phyloP scores from a whole-genome alignment of 2,329 filamentous ascomycete genomes.

The Paraphoma sp. region DNA sequence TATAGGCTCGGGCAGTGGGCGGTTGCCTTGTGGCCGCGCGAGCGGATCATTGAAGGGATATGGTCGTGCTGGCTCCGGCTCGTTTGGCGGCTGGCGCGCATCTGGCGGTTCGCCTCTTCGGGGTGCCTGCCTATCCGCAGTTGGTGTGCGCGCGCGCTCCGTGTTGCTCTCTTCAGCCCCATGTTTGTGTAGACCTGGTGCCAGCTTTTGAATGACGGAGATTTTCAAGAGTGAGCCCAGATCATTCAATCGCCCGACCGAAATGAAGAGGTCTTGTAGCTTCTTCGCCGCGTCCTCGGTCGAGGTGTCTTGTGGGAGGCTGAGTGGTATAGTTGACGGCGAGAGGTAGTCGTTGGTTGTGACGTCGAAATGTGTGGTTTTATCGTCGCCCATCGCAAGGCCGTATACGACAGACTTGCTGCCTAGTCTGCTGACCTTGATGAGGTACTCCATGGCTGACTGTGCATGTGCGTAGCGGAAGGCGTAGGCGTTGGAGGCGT shows the following conservation, averaged over 20 bases:
- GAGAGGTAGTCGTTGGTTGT: constrained; percentile 77
- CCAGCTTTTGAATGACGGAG: constrained; percentile 82
- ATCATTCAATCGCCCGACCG: constrained; percentile 69
- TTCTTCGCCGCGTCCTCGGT: constrained; percentile 53
- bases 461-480: constrained; percentile 89
- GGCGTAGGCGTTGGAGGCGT: constrained; percentile 72
- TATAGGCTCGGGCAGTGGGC: constrained; percentile 78
- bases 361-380: constrained; percentile 79
- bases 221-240: constrained; percentile 76
- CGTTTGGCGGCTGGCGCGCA: constrained; percentile 59
- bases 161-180: constrained; percentile 70
- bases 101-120: constrained; percentile 35
- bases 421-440: constrained; percentile 83
- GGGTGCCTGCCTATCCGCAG: constrained; percentile 50
- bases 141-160: constrained; percentile 36
- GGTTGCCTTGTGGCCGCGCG: constrained; percentile 59
- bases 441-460: constrained; percentile 81
- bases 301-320: constrained; percentile 57
- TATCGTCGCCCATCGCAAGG: constrained; percentile 79
- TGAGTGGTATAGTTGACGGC: constrained; percentile 61
- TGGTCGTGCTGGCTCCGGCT: constrained; percentile 67
- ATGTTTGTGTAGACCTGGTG: constrained; percentile 77
- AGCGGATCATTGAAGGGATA: constrained; percentile 75
- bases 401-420: constrained; percentile 84
- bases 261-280: constrained; percentile 72